Conservation (phyloP, 2,329 filamentous ascomycete species). For the Fusarium sp. region DNA sequence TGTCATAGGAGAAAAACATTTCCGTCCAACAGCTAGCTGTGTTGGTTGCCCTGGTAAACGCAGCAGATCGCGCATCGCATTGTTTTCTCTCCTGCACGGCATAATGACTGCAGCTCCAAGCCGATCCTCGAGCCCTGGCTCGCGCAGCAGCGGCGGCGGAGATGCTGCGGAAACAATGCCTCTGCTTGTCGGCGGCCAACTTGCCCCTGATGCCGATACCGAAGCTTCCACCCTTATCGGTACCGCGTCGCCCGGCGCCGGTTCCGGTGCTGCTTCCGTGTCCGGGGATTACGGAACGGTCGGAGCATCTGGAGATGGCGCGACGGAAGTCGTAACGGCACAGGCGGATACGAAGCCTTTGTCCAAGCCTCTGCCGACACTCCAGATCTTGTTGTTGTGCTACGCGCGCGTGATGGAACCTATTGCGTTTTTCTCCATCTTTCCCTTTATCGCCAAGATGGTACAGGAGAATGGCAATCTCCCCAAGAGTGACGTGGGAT, state of each 20-base stretch:
- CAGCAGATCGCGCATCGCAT: neutral
- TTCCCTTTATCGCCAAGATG: slow-evolving; percentile 85
- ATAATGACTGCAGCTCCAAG: slow-evolving; percentile 29
- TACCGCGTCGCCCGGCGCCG: slow-evolving; percentile 30
- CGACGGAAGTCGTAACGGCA: neutral
- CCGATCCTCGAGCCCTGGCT: slow-evolving; percentile 18
- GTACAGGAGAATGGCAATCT: slow-evolving; percentile 74
- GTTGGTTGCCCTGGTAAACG: neutral
- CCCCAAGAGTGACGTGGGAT: slow-evolving; percentile 75
- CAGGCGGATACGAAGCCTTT: slow-evolving; percentile 3
- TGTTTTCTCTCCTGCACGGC: neutral
- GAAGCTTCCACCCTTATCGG: slow-evolving; percentile 46
- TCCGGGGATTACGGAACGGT: slow-evolving; percentile 18
- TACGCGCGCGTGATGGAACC: slow-evolving; percentile 80
- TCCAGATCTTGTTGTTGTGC: slow-evolving; percentile 80
- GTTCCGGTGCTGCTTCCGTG: slow-evolving; percentile 12
- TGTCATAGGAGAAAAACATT: neutral
- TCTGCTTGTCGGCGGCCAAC: slow-evolving; percentile 33
- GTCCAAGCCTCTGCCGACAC: slow-evolving; percentile 53
- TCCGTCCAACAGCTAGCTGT: neutral
- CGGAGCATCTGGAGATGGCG: slow-evolving; percentile 8
- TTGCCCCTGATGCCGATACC: slow-evolving; percentile 40
- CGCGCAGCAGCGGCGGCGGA: neutral
- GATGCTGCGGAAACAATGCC: slow-evolving; percentile 41
- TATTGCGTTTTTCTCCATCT: slow-evolving; percentile 85